Conservation (phyloP, 1,284 basidiomycete species). For the Fistulinella cinereoalba region DNA sequence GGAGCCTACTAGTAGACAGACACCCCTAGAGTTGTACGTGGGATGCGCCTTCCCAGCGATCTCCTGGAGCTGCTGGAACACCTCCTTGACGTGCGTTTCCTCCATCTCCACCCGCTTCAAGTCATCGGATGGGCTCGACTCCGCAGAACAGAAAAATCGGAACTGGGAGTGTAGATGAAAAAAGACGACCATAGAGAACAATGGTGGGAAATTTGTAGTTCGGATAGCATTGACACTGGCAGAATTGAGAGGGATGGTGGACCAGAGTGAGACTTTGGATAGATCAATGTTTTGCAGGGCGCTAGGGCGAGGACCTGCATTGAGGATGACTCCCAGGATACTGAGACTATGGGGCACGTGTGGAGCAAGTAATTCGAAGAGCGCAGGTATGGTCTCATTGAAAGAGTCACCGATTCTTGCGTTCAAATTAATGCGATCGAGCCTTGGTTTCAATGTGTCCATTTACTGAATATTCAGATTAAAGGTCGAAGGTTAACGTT, state of each 20-base stretch:
- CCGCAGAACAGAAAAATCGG: constrained; percentile 18
- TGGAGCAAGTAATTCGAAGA: constrained; percentile 14
- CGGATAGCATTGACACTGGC: background rate
- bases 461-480: too few species aligned
- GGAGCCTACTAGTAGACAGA: background rate
- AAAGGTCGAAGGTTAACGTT: too few species aligned
- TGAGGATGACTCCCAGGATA: constrained; percentile 18
- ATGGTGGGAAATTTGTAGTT: background rate
- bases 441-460: background rate
- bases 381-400: background rate
- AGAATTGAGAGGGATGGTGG: constrained; percentile 11
- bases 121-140: constrained; percentile 3
- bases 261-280: constrained; percentile 15
- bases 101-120: constrained; percentile 6
- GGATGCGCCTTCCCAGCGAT: constrained; percentile 4
- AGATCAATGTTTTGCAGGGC: constrained; percentile 10
- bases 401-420: background rate
- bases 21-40: constrained; percentile 4
- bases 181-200: constrained; percentile 23
- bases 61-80: constrained; percentile 11
- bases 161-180: constrained; percentile 13
- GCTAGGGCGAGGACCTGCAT: constrained; percentile 11
- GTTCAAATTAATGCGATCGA: constrained; percentile 13
- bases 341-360: constrained; percentile 12
- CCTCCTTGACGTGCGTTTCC: constrained; percentile 11